Evolutionary conservation across 75 land plant genomes (phyloP).

Genomic region (Gnetum montanum): DNA sequence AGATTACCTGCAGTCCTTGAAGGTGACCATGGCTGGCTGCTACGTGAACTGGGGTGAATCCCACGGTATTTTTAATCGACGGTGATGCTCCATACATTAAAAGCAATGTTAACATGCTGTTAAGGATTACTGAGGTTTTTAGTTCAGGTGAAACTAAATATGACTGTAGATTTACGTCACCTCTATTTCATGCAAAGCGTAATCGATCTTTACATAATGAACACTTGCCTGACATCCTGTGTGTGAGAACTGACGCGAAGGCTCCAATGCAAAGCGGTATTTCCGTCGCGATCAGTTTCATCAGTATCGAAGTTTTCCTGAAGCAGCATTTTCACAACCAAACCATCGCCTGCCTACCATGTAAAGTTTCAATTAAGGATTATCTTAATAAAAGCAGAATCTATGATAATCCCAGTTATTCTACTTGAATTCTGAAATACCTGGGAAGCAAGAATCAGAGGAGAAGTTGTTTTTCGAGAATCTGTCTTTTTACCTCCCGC

Average conservation of each 20-base stretch:
- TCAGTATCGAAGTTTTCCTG: slow-evolving; percentile 15
- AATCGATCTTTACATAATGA: too few species aligned
- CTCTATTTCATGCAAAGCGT: too few species aligned
- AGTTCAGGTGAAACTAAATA: too few species aligned
- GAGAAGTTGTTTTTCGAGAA: slow-evolving; percentile 8
- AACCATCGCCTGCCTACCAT: slow-evolving; percentile 26
- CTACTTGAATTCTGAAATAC: slow-evolving; percentile 1
- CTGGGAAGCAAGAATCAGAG: slow-evolving; percentile 35
- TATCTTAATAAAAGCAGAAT: slow-evolving; percentile 5
- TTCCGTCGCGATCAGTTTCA: slow-evolving; percentile 50
- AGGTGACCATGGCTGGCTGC: slow-evolving; percentile 60
- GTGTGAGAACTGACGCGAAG: slow-evolving; percentile 5
- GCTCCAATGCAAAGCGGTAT: slow-evolving; percentile 58
- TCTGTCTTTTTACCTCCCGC: slow-evolving; percentile 10
- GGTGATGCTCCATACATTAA: slow-evolving; percentile 39
- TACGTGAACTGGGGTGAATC: slow-evolving; percentile 47
- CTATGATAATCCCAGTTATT: slow-evolving; percentile 10
- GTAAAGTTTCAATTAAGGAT: slow-evolving; percentile 3
- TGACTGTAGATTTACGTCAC: too few species aligned
- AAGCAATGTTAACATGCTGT: slow-evolving; percentile 27
- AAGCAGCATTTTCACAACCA: slow-evolving; percentile 16
- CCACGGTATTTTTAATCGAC: slow-evolving; percentile 33
- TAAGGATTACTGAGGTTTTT: too few species aligned
- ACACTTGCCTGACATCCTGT: slow-evolving; percentile 10
- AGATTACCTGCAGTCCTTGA: slow-evolving; percentile 35